Evolutionary conservation across 2,329 filamentous ascomycete species (phyloP).

Genomic region (Zasmidium angulare): DNA sequence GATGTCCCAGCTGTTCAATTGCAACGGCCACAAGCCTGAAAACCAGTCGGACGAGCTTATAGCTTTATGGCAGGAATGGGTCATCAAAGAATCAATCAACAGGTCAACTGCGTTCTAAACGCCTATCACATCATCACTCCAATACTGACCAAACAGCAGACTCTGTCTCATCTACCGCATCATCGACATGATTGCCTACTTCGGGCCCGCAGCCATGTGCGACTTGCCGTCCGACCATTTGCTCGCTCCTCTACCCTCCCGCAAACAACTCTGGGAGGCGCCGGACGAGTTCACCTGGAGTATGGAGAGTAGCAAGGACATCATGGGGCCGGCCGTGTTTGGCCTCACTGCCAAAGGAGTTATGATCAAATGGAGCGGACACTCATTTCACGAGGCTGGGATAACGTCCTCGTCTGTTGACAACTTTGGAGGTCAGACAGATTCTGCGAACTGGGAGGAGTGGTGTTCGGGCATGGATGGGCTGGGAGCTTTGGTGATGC

Average conservation of each 20-base stretch:
- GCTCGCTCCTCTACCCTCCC: conserved; percentile 45
- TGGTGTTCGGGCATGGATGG: conserved; percentile 50
- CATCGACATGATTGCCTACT: conserved; percentile 46
- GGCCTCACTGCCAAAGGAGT: conserved; percentile 6
- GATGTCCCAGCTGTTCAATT: not conserved
- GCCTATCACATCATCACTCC: not conserved
- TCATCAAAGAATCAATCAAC: conserved; percentile 9
- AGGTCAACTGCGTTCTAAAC: not conserved
- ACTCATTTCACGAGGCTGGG: not conserved
- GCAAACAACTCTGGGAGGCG: conserved; percentile 49
- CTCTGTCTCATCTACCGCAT: conserved; percentile 42
- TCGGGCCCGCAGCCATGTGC: conserved; percentile 43
- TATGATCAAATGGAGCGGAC: conserved; percentile 5
- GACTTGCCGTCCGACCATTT: conserved; percentile 37
- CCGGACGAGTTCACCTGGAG: conserved; percentile 35
- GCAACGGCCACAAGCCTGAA: not conserved
- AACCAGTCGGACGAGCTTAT: not conserved
- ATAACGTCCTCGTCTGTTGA: not conserved
- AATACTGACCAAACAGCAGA: conserved; percentile 26
- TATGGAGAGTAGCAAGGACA: not conserved
- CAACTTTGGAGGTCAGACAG: not conserved
- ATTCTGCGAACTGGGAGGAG: conserved; percentile 41
- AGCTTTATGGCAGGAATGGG: not conserved
- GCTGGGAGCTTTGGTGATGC: conserved; percentile 47
- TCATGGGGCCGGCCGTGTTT: not conserved